These are phyloP conservation scores for Fusarium temperatum DNA, from an alignment of 2,329 filamentous ascomycete species.

Conservation along the genomic window DNA sequence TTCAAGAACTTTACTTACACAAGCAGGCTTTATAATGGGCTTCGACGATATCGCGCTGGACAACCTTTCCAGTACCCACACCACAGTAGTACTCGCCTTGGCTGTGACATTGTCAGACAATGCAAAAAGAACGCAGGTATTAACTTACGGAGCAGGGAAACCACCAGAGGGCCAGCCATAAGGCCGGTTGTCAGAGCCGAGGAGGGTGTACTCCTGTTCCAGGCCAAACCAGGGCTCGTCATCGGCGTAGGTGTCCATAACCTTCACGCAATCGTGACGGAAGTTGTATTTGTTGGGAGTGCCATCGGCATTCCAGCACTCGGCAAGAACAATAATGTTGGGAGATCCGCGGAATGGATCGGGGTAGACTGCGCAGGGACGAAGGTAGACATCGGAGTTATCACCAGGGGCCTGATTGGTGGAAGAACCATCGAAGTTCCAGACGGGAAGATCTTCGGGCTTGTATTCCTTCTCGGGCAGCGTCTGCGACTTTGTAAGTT, in stretches of 20 bases:
- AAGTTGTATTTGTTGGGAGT: constrained; percentile 99
- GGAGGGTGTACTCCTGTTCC: constrained; percentile 88
- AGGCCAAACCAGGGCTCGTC: constrained; percentile 97
- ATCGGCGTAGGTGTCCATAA: constrained; percentile 86
- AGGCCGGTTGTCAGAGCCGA: constrained; percentile 85
- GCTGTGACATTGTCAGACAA: no score
- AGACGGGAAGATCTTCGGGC: constrained; percentile 62
- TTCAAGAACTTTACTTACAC: constrained; percentile 55
- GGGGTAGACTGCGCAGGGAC: constrained; percentile 86
- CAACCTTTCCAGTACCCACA: constrained; percentile 96
- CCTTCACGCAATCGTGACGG: constrained; percentile 87
- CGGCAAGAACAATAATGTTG: constrained; percentile 93
- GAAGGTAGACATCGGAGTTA: constrained; percentile 97
- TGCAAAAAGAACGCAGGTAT: no score
- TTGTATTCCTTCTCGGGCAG: constrained; percentile 60
- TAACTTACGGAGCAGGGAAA: constrained; percentile 79
- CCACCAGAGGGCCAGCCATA: constrained; percentile 78
- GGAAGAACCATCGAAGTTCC: constrained; percentile 79
- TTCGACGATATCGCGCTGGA: constrained; percentile 97
- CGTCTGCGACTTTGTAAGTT: constrained; percentile 50
- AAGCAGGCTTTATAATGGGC: constrained; percentile 70
- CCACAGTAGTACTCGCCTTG: constrained; percentile 72
- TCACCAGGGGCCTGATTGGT: constrained; percentile 92
- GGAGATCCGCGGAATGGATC: constrained; percentile 89
- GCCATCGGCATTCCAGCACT: constrained; percentile 94